Evolutionary conservation across 2,329 filamentous ascomycete genomes (phyloP).

Genomic region (Colletotrichum tropicicola): DNA sequence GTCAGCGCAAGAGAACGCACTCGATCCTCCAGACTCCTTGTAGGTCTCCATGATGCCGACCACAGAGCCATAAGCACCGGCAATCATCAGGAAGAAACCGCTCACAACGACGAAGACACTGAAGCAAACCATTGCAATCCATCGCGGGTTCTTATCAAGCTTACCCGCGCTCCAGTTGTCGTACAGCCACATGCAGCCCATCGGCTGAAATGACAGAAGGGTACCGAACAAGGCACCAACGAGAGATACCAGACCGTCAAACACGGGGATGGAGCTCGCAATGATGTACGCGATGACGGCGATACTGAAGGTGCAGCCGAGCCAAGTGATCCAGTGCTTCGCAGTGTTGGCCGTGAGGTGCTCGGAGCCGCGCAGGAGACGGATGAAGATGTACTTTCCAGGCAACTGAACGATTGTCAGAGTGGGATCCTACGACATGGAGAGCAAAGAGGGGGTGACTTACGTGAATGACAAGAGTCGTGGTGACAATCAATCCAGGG

Average conservation of each 20-base stretch:
- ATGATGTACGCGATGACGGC: constrained; percentile 39
- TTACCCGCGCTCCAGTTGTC: constrained; percentile 46
- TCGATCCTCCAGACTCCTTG: constrained; percentile 42
- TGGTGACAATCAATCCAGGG: constrained; percentile 39
- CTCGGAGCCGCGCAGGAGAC: constrained; percentile 37
- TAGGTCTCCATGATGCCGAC: constrained; percentile 48
- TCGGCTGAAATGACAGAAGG: constrained; percentile 36
- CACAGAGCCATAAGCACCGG: constrained; percentile 54
- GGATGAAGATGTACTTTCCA: constrained; percentile 39
- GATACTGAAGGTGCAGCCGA: constrained; percentile 38
- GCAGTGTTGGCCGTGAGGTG: constrained; percentile 40
- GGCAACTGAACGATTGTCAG: constrained; percentile 26
- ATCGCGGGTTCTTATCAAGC: constrained; percentile 14
- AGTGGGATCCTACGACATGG: too few species aligned
- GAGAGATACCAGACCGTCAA: constrained; percentile 38
- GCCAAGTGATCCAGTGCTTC: constrained; percentile 42
- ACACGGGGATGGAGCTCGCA: constrained; percentile 39
- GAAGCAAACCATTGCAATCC: constrained; percentile 36
- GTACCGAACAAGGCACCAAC: constrained; percentile 38
- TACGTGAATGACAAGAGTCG: constrained; percentile 39
- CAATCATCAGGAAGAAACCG: constrained; percentile 52
- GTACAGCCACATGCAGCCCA: constrained; percentile 52
- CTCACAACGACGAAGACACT: constrained; percentile 39
- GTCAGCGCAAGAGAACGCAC: constrained; percentile 52
- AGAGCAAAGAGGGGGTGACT: neutral